These are phyloP conservation scores for Xylaria sp. DNA, from an alignment of 2,329 filamentous ascomycete genomes.

Conservation along the genomic window DNA sequence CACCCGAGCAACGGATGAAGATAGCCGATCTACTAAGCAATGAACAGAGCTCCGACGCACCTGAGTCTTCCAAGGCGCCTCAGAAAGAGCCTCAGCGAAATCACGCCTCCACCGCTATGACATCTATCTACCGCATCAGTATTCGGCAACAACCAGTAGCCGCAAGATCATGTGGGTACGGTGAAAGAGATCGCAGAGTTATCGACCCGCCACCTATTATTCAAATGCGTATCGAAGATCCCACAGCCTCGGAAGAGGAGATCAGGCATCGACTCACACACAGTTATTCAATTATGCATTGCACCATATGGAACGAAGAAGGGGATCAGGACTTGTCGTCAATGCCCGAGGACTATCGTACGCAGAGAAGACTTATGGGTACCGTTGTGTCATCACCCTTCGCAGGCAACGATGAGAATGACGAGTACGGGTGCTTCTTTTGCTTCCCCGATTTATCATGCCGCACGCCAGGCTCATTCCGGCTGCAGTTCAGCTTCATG, in stretches of 20 bases:
- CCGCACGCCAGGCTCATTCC: conserved; percentile 78
- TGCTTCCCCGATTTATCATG: conserved; percentile 86
- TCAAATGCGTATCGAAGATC: conserved; percentile 73
- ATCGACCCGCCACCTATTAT: conserved; percentile 88
- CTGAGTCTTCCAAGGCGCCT: conserved; percentile 40
- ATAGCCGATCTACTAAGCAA: conserved; percentile 48
- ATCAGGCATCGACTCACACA: conserved; percentile 63
- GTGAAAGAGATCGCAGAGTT: conserved; percentile 81
- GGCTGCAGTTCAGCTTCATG: conserved; percentile 78
- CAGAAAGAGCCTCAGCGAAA: conserved; percentile 42
- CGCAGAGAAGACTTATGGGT: conserved; percentile 82
- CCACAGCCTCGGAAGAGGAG: conserved; percentile 65
- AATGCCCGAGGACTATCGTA: conserved; percentile 76
- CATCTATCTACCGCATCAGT: conserved; percentile 58
- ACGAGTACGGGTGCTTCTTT: conserved; percentile 82
- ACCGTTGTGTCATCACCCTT: conserved; percentile 81
- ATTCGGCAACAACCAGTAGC: conserved; percentile 83
- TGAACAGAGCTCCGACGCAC: conserved; percentile 40
- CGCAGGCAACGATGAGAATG: conserved; percentile 77
- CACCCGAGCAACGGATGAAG: conserved; percentile 47
- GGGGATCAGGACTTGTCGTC: conserved; percentile 74
- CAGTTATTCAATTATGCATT: conserved; percentile 77
- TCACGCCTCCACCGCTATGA: conserved; percentile 30
- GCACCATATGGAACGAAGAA: conserved; percentile 77
- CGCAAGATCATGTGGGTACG: conserved; percentile 83